A percentile compares a stretch with the other conserved stretches of the same genome.
phyloP scores from a whole-genome alignment of 164 flowering plant species.

The Aristolochia fimbriata region DNA sequence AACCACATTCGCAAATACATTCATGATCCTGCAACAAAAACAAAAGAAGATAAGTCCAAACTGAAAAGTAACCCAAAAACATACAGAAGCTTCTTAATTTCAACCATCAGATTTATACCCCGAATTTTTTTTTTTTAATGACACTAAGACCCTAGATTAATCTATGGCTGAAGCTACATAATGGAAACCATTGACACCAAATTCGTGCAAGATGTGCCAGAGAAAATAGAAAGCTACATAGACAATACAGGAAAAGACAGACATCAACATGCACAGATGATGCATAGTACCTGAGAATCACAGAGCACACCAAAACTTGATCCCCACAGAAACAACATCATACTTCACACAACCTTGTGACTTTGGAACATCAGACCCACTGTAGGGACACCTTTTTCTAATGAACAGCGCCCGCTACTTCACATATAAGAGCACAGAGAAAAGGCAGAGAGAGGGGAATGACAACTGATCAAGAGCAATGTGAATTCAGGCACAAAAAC shows the following conservation, averaged over 20 bases:
- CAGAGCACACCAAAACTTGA: constrained; percentile 17
- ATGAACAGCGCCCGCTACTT: constrained; percentile 19
- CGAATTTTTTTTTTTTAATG: too few relatives aligned
- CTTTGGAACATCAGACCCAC: constrained; percentile 21
- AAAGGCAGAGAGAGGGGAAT: constrained; percentile 10
- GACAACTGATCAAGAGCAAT: constrained; percentile 5
- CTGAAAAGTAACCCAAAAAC: too few relatives aligned
- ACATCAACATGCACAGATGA: constrained; percentile 14
- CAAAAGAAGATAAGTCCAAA: too few relatives aligned
- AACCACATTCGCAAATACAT: too few relatives aligned
- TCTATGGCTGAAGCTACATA: too few relatives aligned
- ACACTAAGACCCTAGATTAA: too few relatives aligned
- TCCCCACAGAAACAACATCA: constrained; percentile 21
- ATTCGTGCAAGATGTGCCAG: constrained; percentile 1
- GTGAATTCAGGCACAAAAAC: constrained; percentile 12
- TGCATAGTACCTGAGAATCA: constrained; percentile 20
- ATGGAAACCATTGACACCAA: not conserved
- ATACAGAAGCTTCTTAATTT: too few relatives aligned
- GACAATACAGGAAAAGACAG: constrained; percentile 1
- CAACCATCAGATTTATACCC: too few relatives aligned
- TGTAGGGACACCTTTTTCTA: constrained; percentile 18
- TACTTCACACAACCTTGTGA: constrained; percentile 22
- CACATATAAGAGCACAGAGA: constrained; percentile 14
- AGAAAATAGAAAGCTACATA: constrained; percentile 3
- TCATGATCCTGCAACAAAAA: too few relatives aligned